Evolutionary conservation across 1,284 basidiomycete species (phyloP).

Genomic region (Moniliophthora roreri): DNA sequence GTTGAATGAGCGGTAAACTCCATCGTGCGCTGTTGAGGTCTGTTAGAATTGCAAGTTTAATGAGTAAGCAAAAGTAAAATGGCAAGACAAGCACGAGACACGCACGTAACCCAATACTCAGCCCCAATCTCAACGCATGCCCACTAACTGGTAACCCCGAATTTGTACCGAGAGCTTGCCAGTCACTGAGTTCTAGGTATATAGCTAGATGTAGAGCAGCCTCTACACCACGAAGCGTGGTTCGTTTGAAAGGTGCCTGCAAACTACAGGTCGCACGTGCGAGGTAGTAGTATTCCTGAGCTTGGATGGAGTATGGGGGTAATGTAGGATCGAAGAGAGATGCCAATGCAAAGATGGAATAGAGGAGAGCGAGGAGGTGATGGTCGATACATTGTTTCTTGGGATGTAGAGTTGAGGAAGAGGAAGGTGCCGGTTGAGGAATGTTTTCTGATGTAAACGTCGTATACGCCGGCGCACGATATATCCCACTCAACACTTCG

Average conservation of each 20-base stretch:
- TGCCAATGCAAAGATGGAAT: constrained; percentile 52
- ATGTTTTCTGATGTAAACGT: not conserved
- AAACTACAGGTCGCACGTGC: constrained; percentile 44
- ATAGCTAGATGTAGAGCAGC: constrained; percentile 49
- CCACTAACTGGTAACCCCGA: constrained; percentile 57
- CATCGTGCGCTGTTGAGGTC: constrained; percentile 64
- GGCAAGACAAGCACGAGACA: constrained; percentile 5
- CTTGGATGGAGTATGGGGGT: constrained; percentile 44
- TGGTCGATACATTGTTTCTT: constrained; percentile 20
- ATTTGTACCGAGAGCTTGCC: constrained; percentile 44
- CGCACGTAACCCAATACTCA: constrained; percentile 59
- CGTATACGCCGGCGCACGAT: not conserved
- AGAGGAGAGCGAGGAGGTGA: constrained; percentile 55
- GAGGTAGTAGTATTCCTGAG: constrained; percentile 59
- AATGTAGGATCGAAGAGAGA: constrained; percentile 46
- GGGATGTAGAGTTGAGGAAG: not conserved
- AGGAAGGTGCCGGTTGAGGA: not conserved
- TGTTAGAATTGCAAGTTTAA: constrained; percentile 27
- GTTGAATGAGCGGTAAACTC: constrained; percentile 46
- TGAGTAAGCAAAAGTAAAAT: too few relatives aligned
- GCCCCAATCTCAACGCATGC: constrained; percentile 53
- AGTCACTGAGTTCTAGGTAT: constrained; percentile 59
- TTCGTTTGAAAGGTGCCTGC: constrained; percentile 42
- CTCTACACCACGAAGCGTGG: constrained; percentile 53
- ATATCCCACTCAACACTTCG: constrained; percentile 14